Base-by-base conservation (phyloP, 371 early-diverging fungal species). In the Dinochytrium kinnereticum region DNA sequence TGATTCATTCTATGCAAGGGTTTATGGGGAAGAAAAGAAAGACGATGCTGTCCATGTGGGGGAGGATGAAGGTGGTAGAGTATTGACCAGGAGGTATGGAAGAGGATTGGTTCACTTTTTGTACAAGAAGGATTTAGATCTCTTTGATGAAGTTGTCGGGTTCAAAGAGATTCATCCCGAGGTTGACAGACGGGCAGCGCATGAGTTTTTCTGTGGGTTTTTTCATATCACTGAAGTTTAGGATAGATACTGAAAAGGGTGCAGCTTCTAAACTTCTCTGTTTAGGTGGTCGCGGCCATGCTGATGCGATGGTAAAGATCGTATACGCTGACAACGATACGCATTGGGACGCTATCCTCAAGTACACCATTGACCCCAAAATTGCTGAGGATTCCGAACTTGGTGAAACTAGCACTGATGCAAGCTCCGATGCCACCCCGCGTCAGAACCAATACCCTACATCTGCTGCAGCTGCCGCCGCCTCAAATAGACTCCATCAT, bases 261-360 rank as follows among this genome's bases (percentile, higher is more conserved):
- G n/a, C n/a, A n/a, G n/a, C n/a, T n/a, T n/a, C n/a, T n/a, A n/a
- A n/a, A n/a, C n/a, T n/a, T n/a, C n/a, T n/a, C 21, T 44, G 19
- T 15, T 19, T 59, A 76, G 78, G 61, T 31, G 64, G 59, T 5
- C 68, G 71, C 10, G 67, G 49, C 0, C 68, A 71, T 53, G 67
- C 59, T 17, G 85, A 84, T 70, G 83, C 81, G 0, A 37, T 81
- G 7, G 68, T 51, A 24, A 78, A 78, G 28, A 70, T 82, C 31
- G 74, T 74, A 2, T 82, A 83, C 66, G 69, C 70, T 51, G 51
- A 75, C 31, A 15, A 34, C 30, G 24, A 72, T 1, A 77, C 82
- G 1, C 76, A 77, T 53, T 80, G 76, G 76, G 82, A 82, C 67
- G 76, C 80, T 28, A 53, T 78, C 64, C 26, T 83, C 7, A 61